phyloP scores from a whole-genome alignment of 139 green algal genomes.

The Mychonastes homosphaera region DNA sequence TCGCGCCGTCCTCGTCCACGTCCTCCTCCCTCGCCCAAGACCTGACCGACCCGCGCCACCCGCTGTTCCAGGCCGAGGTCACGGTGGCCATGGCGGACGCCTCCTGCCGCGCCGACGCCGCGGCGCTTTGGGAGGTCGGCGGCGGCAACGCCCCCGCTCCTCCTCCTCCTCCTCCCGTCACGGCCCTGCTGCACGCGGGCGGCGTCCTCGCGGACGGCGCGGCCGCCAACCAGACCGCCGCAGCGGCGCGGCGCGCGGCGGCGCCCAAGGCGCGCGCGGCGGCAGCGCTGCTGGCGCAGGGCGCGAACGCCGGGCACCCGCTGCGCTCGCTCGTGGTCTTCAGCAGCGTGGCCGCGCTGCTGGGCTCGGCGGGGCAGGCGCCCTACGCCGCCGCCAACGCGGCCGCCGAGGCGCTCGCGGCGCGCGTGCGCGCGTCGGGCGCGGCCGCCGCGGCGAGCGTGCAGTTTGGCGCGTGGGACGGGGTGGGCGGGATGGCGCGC shows the following conservation, averaged over 20 bases:
- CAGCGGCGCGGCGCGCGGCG: slow-evolving; percentile 19
- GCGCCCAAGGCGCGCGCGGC: slow-evolving; percentile 45
- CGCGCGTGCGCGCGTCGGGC: slow-evolving; percentile 2
- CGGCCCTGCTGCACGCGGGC: slow-evolving; percentile 39
- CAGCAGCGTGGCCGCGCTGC: slow-evolving; percentile 58
- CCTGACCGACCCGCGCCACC: neutral
- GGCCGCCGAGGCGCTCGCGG: slow-evolving; percentile 11
- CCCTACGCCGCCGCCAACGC: slow-evolving; percentile 53
- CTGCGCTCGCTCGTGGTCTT: slow-evolving; percentile 41
- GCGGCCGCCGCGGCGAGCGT: slow-evolving; percentile 27
- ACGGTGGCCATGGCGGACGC: slow-evolving; percentile 12
- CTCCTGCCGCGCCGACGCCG: neutral
- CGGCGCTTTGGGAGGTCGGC: neutral
- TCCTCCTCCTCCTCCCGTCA: neutral
- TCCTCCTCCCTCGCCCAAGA: slow-evolving; percentile 2
- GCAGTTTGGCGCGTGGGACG: slow-evolving; percentile 62
- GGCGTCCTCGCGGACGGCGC: slow-evolving; percentile 46
- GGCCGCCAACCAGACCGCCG: slow-evolving; percentile 26
- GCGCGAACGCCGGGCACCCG: slow-evolving; percentile 7
- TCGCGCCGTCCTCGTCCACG: slow-evolving; percentile 5
- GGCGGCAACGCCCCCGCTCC: neutral
- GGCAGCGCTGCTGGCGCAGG: slow-evolving; percentile 4
- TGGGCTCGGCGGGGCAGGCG: slow-evolving; percentile 54
- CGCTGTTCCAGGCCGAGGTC: slow-evolving; percentile 18
- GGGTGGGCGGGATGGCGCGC: slow-evolving; percentile 40